Evolutionary conservation across 306 rosid species (phyloP), one percentile per base, ranked within the genome.

Genomic region (Lathyrus sativus): DNA sequence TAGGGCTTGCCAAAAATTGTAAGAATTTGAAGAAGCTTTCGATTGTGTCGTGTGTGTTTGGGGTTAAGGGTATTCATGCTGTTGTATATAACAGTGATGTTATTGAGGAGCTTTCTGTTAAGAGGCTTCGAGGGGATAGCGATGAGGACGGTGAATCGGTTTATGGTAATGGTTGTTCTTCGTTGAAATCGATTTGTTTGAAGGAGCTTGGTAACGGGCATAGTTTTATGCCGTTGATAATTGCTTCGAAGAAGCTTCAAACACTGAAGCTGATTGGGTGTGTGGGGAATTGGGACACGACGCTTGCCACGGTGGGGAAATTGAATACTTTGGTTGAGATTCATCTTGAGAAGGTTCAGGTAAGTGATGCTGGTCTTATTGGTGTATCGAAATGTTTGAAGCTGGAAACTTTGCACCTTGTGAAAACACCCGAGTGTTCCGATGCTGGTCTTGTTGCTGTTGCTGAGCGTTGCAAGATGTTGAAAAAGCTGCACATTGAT

Each of bases 401-500:
- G 28, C 58, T 79, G 74, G 83, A 79, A 28, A 65, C 75, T 17
- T 67, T 91, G 78, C 93, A 86, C 42, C 80, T 91, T 48, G 84
- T 89, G 26, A 91, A 91, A 79, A 80, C 83, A 2, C 84, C 95
- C 0, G 97, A 88, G 44, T 89, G 96, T 65, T 79, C 98, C 0
- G 87, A 91, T 68, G 45, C 33, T 1, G 98, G 98, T 41, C 86
- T 89, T 28, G 58, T 76, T 26, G 71, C 55, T 5, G 80, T 91
- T 12, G 95, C 91, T 7, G 86, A 82, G 18, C 24, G 74, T 9
- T 91, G 96, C 60, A 87, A 66, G 78, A 71, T 54, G 24, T 26
- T 91, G 80, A 91, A 83, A 78, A 91, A 85, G 90, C 96, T 91
- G 68, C 95, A 91, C 79, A 78, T 91, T 67, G 91, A 91, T 87